Evolutionary conservation across 2,329 filamentous ascomycete species (phyloP).

Genomic region (Mariannaea elegans): DNA sequence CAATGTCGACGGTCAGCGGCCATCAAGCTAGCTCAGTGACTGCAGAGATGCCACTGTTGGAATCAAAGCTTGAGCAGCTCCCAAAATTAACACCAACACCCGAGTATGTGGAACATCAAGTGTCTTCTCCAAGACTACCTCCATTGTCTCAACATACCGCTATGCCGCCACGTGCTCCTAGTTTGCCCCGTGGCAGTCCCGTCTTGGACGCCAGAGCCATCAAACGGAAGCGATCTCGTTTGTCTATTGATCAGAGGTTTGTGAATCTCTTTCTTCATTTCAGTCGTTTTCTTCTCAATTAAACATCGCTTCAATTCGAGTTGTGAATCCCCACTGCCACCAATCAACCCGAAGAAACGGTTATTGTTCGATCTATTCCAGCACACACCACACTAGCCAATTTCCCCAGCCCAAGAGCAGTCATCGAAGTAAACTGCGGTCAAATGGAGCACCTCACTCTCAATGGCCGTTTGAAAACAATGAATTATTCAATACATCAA

Average conservation of each 20-base stretch:
- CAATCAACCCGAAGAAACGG: background rate
- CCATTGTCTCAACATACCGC: constrained; percentile 16
- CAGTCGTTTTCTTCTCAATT: background rate
- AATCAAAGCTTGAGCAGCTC: constrained; percentile 46
- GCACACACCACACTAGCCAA: too few relatives aligned
- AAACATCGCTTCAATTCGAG: too few relatives aligned
- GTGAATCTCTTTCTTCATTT: constrained; percentile 7
- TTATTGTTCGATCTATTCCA: too few relatives aligned
- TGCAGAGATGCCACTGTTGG: constrained; percentile 50
- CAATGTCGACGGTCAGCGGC: constrained; percentile 59
- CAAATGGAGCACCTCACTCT: background rate
- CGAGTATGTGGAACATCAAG: constrained; percentile 17
- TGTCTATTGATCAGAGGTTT: constrained; percentile 38
- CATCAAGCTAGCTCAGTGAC: constrained; percentile 46
- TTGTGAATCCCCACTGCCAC: background rate
- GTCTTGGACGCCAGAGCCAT: constrained; percentile 27
- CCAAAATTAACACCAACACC: constrained; percentile 31
- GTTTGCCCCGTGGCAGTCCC: constrained; percentile 19
- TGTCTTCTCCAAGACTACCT: constrained; percentile 19
- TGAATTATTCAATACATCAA: background rate
- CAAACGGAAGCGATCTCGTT: constrained; percentile 32
- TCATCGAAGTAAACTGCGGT: background rate
- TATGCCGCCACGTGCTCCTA: background rate
- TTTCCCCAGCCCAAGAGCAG: background rate
- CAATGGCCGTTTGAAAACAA: background rate